A percentile compares a stretch with the other conserved stretches of the same genome.
Evolutionary conservation across 192 early-diverging fungal species (phyloP).

Genomic region (Thamnidium elegans): DNA sequence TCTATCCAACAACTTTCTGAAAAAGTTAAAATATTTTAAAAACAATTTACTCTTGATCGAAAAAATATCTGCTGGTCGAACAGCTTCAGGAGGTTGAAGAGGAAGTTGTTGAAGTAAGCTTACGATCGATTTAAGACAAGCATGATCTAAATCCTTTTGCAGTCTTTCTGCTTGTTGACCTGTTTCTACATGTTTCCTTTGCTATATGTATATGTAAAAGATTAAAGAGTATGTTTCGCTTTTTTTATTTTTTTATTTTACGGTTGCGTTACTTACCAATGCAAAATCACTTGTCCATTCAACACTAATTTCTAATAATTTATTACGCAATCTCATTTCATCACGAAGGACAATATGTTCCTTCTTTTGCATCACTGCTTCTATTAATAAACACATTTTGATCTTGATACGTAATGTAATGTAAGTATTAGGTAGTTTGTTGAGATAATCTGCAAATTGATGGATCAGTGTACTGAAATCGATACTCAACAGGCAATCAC

Average conservation of each 20-base stretch:
- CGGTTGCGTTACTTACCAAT: conserved; percentile 31
- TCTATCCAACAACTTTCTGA: conserved; percentile 63
- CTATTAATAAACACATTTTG: conserved; percentile 68
- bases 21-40: conserved; percentile 70
- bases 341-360: conserved; percentile 67
- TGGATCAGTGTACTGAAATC: conserved; percentile 66
- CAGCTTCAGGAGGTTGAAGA: conserved; percentile 55
- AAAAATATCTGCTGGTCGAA: conserved; percentile 47
- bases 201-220: conserved; percentile 19
- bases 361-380: conserved; percentile 68
- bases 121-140: conserved; percentile 69
- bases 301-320: conserved; percentile 62
- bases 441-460: conserved; percentile 65
- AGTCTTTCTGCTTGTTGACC: conserved; percentile 53
- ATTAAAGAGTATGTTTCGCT: background rate
- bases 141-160: conserved; percentile 71
- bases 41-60: conserved; percentile 63
- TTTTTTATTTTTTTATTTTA: too few species aligned
- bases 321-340: conserved; percentile 67
- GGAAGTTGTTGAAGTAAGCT: conserved; percentile 64
- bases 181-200: background rate
- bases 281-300: conserved; percentile 71
- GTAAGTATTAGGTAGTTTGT: conserved; percentile 47
- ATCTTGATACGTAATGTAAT: conserved; percentile 62
- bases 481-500: conserved; percentile 52